These are phyloP conservation scores for Rhizodiscina lignyota DNA, from an alignment of 495 filamentous ascomycete species.

Conservation along the genomic window DNA sequence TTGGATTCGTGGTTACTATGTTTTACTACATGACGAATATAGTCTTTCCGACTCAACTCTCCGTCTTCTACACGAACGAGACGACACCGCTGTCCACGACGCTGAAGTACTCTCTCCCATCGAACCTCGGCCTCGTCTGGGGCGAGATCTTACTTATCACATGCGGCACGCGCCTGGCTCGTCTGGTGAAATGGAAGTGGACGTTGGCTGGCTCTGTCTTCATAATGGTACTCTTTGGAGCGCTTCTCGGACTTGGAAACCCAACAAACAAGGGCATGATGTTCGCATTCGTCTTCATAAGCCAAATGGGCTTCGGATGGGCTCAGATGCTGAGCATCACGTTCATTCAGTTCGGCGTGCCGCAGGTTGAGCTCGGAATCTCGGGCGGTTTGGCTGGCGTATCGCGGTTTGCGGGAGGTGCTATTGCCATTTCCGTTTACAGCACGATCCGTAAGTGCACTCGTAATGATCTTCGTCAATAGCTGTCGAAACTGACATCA, in stretches of 20 bases:
- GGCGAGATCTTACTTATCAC: constrained; percentile 6
- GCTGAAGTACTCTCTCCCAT: constrained; percentile 3
- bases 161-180: constrained; percentile 7
- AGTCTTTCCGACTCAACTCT: constrained; percentile 13
- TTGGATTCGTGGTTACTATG: constrained; percentile 15
- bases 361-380: constrained; percentile 19
- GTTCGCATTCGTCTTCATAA: constrained; percentile 22
- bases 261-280: constrained; percentile 17
- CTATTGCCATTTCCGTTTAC: constrained; percentile 16
- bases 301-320: constrained; percentile 16
- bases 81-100: constrained; percentile 7
- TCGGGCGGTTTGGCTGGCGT: constrained; percentile 14
- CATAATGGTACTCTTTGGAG: constrained; percentile 16
- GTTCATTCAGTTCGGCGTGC: constrained; percentile 17
- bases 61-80: constrained; percentile 13
- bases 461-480: too few relatives aligned
- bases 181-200: constrained; percentile 9
- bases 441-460: constrained; percentile 13
- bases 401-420: constrained; percentile 19
- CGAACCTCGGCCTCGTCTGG: constrained; percentile 7
- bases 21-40: constrained; percentile 18
- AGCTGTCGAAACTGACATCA: too few relatives aligned
- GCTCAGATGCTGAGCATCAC: constrained; percentile 13
- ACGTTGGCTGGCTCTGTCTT: constrained; percentile 3
- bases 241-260: constrained; percentile 16